These are phyloP conservation scores for Adansonia digitata DNA, from an alignment of 345 rosid genomes.

Conservation along the genomic window DNA sequence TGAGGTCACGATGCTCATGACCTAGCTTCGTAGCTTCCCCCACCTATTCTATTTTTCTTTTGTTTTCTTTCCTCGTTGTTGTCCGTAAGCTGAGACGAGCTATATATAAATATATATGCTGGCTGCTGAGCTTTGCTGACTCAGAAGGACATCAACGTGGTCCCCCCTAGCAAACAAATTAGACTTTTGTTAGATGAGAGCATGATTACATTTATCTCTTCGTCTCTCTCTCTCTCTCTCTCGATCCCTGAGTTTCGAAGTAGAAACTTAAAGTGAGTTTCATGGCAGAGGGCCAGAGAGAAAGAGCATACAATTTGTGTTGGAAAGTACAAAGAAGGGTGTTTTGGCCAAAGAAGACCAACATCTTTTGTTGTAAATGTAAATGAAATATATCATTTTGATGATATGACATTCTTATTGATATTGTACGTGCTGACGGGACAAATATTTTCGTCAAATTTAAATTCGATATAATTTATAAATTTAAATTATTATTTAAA, in stretches of 20 bases:
- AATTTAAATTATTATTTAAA: too few relatives aligned
- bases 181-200: conserved; percentile 18
- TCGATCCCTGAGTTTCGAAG: conserved; percentile 16
- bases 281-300: conserved; percentile 21
- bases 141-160: conserved; percentile 15
- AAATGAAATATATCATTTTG: too few relatives aligned
- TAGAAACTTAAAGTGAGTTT: conserved; percentile 19
- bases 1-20: conserved; percentile 42
- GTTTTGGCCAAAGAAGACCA: neutral
- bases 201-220: conserved; percentile 6
- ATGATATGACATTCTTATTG: too few relatives aligned
- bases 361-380: too few relatives aligned
- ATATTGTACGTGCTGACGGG: too few relatives aligned
- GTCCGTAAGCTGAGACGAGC: too few relatives aligned
- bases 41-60: neutral
- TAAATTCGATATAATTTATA: too few relatives aligned
- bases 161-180: neutral
- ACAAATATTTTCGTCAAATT: too few relatives aligned
- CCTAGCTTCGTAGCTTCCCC: conserved; percentile 1
- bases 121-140: conserved; percentile 14
- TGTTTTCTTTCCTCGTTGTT: too few relatives aligned
- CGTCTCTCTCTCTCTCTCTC: neutral
- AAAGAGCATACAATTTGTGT: conserved; percentile 12
- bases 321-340: conserved; percentile 17
- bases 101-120: neutral